A percentile compares a stretch with the other conserved stretches of the same genome.
Evolutionary conservation across 1,139 yeast species (phyloP).

Genomic region (Suhomyces chickasaworum): DNA sequence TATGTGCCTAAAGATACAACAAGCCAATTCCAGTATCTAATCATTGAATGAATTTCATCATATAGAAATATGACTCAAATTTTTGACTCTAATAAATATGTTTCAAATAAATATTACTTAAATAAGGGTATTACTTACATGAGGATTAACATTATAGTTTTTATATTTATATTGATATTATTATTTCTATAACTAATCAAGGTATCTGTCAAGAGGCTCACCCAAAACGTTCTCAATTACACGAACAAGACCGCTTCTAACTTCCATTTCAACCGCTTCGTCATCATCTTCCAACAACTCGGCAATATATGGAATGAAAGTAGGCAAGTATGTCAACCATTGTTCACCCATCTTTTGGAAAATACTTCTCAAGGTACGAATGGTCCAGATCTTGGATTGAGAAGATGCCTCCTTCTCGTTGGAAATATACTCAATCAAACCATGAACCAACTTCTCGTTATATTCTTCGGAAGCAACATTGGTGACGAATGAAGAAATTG

Average conservation of each 20-base stretch:
- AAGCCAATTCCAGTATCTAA: no score
- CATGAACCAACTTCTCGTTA: conserved; percentile 51
- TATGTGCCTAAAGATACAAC: no score
- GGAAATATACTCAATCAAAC: conserved; percentile 40
- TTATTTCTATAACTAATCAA: conserved; percentile 51
- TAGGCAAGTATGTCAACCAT: conserved; percentile 91
- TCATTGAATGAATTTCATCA: no score
- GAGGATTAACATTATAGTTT: no score
- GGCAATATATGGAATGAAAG: conserved; percentile 92
- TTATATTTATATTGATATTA: no score
- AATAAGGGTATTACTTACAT: no score
- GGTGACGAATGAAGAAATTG: conserved; percentile 73
- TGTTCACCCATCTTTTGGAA: conserved; percentile 93
- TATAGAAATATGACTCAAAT: no score
- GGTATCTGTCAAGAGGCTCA: conserved; percentile 89
- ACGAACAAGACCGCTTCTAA: conserved; percentile 87
- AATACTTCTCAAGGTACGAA: conserved; percentile 73
- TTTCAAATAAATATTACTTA: no score
- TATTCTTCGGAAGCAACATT: conserved; percentile 83
- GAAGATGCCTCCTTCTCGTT: conserved; percentile 34
- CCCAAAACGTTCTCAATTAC: conserved; percentile 92
- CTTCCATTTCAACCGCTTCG: conserved; percentile 89
- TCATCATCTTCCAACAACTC: conserved; percentile 95
- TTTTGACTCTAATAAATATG: no score
- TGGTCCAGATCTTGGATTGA: conserved; percentile 74